Base-by-base conservation (phyloP, 2,329 filamentous ascomycete species). In the Penicillium sp. region DNA sequence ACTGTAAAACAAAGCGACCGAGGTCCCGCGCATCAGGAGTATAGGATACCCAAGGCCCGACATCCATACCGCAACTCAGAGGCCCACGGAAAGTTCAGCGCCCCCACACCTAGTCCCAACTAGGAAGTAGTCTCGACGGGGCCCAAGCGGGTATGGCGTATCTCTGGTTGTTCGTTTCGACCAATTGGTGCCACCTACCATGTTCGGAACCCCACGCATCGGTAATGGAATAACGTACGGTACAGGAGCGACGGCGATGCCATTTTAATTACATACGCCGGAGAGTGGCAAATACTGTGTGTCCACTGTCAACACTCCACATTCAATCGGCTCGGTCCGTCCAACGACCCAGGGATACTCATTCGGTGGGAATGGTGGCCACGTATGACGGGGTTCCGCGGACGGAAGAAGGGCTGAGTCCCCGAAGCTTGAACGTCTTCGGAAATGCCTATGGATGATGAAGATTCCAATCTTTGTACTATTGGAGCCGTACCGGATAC, bases 271-370 rank as follows among this genome's bases (percentile, higher is more conserved):
- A 22, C 20, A 22, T 4, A 4, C 2, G 2, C 20, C 20, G 2
- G 2, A 22, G 20, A 22, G 13, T 39, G 16, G 22, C 36, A 39
- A 11, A 22, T 24, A 2, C 18, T 22, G 13, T 8, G 20, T 39
- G 38, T 22, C n/a, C 20, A 4, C 4, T 22, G 24, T 30, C 5
- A 7, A 28, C n/a, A 24, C 18, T 22, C 46, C 39, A 48, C 46
- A 16, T 36, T 48, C 14, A 27, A 41, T 42, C 46, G 46, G 46
- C 30, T 48, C 46, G 46, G 46, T 16, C 39, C 46, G 39, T 42
- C n/a, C n/a, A 27, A 39, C 22, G 11, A 25, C 16, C 35, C 35
- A 22, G 22, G 24, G 25, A 27, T 22, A 22, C 20, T 22, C 18
- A 22, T 22, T 33, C 11, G 36, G 4, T 27, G 11, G 9, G 28